Base-by-base conservation (phyloP, 306 rosid genomes). In the Albizia julibrissin region DNA sequence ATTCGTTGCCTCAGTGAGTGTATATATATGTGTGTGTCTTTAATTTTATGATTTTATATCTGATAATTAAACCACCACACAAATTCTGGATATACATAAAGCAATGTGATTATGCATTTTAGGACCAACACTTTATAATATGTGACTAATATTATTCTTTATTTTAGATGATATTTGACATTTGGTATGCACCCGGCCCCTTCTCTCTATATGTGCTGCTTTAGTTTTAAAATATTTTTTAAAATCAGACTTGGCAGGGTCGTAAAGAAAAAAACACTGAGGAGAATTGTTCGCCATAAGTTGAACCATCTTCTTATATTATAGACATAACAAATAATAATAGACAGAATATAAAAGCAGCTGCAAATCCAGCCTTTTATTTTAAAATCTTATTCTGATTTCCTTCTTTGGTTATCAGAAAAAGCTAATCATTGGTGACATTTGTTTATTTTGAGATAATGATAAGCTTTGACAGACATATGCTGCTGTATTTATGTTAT, bases 381-480 rank as follows among this genome's bases (percentile, higher is more conserved):
- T 14, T 44, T 2, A 0, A 22, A 24, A 22, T 9, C 42, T 11
- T 39, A 22, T 4, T 42, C 31, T 43, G 33, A 12, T 40, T 40
- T 42, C 74, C 74, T 39, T 42, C 22, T 22, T 69, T 1, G 50
- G 74, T 22, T 7, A 39, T 40, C 14, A 71, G 15, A 24, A 71
- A 71, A 24, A 43, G 58, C 58, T 44, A 71, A 71, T 43, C 47
- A 71, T 24, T 43, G 56, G 31, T 71, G 56, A 18, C 58, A 44
- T 66, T 84, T 84, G 68, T 50, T 64, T 78, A 78, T 83, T 54
- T 44, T 56, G 72, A 29, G 64, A 68, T 29, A 40, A 79, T 83
- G 72, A 79, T 78, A 64, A 69, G 80, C 26, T 34, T 42, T 34
- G 50, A 37, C 61, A 47, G 37, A 62, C 74, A 71, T 47, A 64